Evolutionary conservation across 805 yeast species (phyloP).

Genomic region (Starmerella potacharoeniae): DNA sequence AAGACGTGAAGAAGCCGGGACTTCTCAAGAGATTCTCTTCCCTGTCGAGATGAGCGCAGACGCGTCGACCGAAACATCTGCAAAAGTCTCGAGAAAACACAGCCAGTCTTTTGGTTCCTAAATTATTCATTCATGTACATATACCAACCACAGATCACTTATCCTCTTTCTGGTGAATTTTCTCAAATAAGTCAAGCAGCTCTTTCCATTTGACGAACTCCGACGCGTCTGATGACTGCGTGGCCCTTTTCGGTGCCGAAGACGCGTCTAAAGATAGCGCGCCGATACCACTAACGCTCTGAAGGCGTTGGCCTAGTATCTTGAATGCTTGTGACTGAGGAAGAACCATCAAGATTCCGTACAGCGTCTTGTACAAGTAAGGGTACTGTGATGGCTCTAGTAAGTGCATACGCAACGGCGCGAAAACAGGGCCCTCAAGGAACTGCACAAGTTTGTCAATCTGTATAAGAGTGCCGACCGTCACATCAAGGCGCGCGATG

Average conservation of each 20-base stretch:
- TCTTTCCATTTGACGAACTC: slow-evolving; percentile 31
- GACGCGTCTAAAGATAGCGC: slow-evolving; percentile 23
- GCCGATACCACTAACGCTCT: slow-evolving; percentile 38
- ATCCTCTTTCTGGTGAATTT: not conserved
- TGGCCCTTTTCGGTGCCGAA: slow-evolving; percentile 16
- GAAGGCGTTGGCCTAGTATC: slow-evolving; percentile 65
- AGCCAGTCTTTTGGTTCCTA: not conserved
- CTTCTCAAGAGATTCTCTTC: slow-evolving; percentile 12
- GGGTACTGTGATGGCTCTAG: slow-evolving; percentile 77
- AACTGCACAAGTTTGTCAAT: slow-evolving; percentile 81
- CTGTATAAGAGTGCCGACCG: slow-evolving; percentile 69
- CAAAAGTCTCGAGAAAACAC: not conserved
- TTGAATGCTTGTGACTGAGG: slow-evolving; percentile 89
- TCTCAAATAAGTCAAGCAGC: slow-evolving; percentile 19
- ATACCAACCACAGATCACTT: not conserved
- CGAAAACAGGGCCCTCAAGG: slow-evolving; percentile 84
- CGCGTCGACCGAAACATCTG: not conserved
- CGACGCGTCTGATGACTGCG: not conserved
- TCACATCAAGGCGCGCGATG: slow-evolving; percentile 72
- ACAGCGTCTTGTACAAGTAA: slow-evolving; percentile 71
- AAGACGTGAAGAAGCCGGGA: slow-evolving; percentile 15
- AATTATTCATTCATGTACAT: not conserved
- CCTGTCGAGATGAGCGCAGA: not conserved
- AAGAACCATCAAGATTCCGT: slow-evolving; percentile 82
- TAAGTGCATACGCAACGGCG: slow-evolving; percentile 75